Base-by-base conservation (phyloP, 1,284 basidiomycete genomes). In the Austropuccinia psidii region DNA sequence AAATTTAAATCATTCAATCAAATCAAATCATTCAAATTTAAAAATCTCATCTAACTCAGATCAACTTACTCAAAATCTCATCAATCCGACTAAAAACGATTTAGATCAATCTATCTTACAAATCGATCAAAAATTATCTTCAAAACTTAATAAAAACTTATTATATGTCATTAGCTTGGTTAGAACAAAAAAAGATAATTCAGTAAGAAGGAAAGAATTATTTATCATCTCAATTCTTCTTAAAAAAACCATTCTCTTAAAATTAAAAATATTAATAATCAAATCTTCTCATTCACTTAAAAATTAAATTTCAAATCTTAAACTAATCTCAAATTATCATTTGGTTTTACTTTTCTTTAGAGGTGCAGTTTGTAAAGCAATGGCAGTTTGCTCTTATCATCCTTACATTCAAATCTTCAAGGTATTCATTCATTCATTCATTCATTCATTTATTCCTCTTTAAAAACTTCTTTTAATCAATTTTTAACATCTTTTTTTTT, bases 381-480 rank as follows among this genome's bases (percentile, higher is more conserved):
- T 99, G 83, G 95, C 95, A 19, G 91, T 99, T 76, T 96, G 92
- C 79, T 95, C 93, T 0, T 87, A 89, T 31, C 89, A 95, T 82
- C 93, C 96, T 0, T 98, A 91, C 81, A 93, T 99, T 75, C 92
- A 97, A 78, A 91, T 98, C 78, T 98, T 96, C 87, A 97, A 98
- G 85, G 92, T 89, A 75, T 60, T 29, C 31, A 52, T 43, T 69
- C 37, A 41, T 62, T 24, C 5, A 24, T 52, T 31, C 24, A 55
- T 21, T 31, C n/a, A 31, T 5, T 24, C 21, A 24, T 52, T 24
- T 21, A 8, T 24, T 13, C 8, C 49, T 9, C 9, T 21, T 13
- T 24, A 9, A 52, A n/a, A 24, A 15, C 27, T 9, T 7, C 21
- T 52, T 8, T 13, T 7, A 60, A 57, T 8, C 9, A 60, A n/a